Evolutionary conservation across 2,329 filamentous ascomycete genomes (phyloP).

Genomic region (Neophaeococcomyces mojaviensis): DNA sequence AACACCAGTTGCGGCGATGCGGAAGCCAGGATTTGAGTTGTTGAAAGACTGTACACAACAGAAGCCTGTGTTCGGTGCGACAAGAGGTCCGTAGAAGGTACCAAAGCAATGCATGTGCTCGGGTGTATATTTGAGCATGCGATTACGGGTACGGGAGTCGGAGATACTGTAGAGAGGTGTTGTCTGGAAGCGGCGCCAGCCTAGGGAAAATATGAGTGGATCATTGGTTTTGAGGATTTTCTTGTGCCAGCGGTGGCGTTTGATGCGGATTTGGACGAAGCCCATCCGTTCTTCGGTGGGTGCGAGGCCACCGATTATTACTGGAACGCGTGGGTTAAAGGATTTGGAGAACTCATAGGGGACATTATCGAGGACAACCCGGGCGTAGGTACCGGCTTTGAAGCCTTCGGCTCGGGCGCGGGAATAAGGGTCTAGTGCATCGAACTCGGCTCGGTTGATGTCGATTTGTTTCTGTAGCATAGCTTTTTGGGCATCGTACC

Average conservation of each 20-base stretch:
- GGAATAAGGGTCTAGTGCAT: constrained; percentile 74
- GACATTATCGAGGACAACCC: constrained; percentile 80
- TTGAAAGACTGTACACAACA: constrained; percentile 87
- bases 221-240: constrained; percentile 98
- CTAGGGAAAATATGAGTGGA: constrained; percentile 90
- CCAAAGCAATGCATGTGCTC: constrained; percentile 99
- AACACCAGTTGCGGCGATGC: constrained; percentile 88
- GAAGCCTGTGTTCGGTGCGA: constrained; percentile 93
- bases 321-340: constrained; percentile 74
- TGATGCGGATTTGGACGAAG: constrained; percentile 91
- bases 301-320: constrained; percentile 85
- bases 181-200: constrained; percentile 91
- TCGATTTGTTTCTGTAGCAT: constrained; percentile 89
- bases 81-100: constrained; percentile 89
- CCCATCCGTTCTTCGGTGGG: constrained; percentile 93
- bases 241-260: constrained; percentile 97
- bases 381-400: constrained; percentile 85
- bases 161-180: constrained; percentile 91
- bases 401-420: constrained; percentile 80
- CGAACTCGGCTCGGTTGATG: constrained; percentile 93
- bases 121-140: constrained; percentile 98
- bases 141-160: constrained; percentile 84
- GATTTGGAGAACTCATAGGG: constrained; percentile 80
- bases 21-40: constrained; percentile 77
- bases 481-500: constrained; percentile 97